A percentile compares a stretch with the other conserved stretches of the same genome.
Evolutionary conservation across 176 grass and related monocot genomes (phyloP).

Genomic region (Raddia distichophylla): DNA sequence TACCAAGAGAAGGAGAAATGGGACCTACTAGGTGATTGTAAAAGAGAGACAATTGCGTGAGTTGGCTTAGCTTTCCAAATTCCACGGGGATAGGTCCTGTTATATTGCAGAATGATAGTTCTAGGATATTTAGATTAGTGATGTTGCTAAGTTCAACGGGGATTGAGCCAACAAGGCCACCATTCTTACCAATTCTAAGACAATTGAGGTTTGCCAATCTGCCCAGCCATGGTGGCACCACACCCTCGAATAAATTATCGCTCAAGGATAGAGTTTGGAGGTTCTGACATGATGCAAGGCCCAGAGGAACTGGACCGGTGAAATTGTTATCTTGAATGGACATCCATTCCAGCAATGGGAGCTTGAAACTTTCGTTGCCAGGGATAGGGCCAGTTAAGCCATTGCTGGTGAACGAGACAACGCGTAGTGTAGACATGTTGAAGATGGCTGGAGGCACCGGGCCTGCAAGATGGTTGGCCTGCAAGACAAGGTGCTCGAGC

Average conservation of each 20-base stretch:
- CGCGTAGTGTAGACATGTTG: too few relatives aligned
- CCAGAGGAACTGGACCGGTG: background rate
- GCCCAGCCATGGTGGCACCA: conserved; percentile 22
- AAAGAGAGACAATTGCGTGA: background rate
- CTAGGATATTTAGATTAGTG: background rate
- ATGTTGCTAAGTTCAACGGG: conserved; percentile 1
- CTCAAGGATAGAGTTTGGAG: background rate
- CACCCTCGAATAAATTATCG: background rate
- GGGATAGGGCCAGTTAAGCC: background rate
- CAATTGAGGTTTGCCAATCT: background rate
- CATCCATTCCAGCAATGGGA: background rate
- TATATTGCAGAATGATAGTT: background rate
- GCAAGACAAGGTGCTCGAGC: too few relatives aligned
- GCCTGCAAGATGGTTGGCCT: too few relatives aligned
- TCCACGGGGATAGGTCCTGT: background rate
- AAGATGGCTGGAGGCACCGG: too few relatives aligned
- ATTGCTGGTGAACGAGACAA: background rate
- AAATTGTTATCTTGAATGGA: background rate
- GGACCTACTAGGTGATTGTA: background rate
- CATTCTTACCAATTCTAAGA: background rate
- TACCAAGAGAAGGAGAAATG: background rate
- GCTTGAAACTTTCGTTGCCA: background rate
- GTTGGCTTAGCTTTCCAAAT: background rate
- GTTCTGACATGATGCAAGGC: background rate
- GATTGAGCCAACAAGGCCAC: background rate